phyloP scores from a whole-genome alignment of 2,329 filamentous ascomycete species.

The Ophiocordyceps sinensis region DNA sequence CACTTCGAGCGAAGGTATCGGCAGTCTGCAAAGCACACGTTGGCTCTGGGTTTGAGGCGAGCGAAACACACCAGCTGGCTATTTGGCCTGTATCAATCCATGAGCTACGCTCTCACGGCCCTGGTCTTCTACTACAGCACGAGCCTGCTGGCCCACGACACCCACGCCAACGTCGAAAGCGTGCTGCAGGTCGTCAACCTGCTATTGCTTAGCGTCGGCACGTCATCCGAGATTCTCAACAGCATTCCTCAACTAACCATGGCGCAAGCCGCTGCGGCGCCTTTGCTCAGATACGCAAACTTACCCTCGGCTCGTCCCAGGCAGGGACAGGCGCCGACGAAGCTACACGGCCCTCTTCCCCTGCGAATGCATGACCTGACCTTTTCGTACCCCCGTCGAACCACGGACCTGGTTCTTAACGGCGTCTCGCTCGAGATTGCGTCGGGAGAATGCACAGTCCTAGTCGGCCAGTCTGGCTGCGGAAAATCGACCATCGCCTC shows the following conservation, averaged over 20 bases:
- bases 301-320: slow-evolving; percentile 41
- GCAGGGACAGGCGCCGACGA: slow-evolving; percentile 34
- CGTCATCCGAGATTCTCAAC: slow-evolving; percentile 52
- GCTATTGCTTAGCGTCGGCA: slow-evolving; percentile 69
- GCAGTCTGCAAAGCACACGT: slow-evolving; percentile 32
- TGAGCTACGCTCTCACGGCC: slow-evolving; percentile 57
- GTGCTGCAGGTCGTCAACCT: slow-evolving; percentile 68
- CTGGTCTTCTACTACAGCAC: slow-evolving; percentile 76
- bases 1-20: slow-evolving; percentile 55
- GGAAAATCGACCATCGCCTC: slow-evolving; percentile 79
- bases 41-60: slow-evolving; percentile 48
- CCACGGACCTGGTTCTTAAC: slow-evolving; percentile 38
- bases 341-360: slow-evolving; percentile 18
- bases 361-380: slow-evolving; percentile 38
- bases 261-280: slow-evolving; percentile 55
- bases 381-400: slow-evolving; percentile 57
- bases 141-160: slow-evolving; percentile 39
- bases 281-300: slow-evolving; percentile 54
- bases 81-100: slow-evolving; percentile 65
- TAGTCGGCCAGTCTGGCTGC: slow-evolving; percentile 76
- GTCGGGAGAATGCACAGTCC: slow-evolving; percentile 52
- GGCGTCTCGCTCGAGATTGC: slow-evolving; percentile 52
- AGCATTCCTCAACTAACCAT: slow-evolving; percentile 71
- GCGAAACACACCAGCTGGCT: slow-evolving; percentile 54
- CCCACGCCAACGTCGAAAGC: slow-evolving; percentile 32